Base-by-base conservation (phyloP, 768 basidiomycete species). In the Boletus subcaerulescens region DNA sequence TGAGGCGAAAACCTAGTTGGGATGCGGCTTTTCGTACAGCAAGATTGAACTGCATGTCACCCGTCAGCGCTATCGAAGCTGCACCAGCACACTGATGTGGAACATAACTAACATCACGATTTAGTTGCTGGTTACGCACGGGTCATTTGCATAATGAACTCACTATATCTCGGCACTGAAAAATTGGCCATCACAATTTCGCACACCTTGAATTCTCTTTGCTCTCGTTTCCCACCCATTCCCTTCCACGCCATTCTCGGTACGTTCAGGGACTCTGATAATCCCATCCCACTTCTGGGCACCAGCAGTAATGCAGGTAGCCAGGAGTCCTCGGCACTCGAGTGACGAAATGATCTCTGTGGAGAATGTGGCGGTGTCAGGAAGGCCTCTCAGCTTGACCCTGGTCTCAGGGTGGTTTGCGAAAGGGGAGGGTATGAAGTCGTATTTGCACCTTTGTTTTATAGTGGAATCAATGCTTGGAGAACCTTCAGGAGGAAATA, bases 1-100 rank as follows among this genome's bases (percentile, higher is more conserved):
- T 80, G 29, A 89, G 73, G 33, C 77, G 71, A 61, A 86, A 60
- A 15, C 79, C 80, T 3, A 74, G 60, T 42, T 69, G 71, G 7
- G 61, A 49, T 0, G 87, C 87, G 38, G 72, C 70, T 20, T 59
- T 63, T 32, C 74, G 73, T 2, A 81, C 55, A 40, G 77, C 69
- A 46, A 71, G 68, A 40, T 71, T 67, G 63, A 86, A 85, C 24
- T 74, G 73, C 0, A 45, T 40, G 61, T 86, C 84, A 10, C 86
- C 87, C 2, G 86, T 89, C 20, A 80, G 60, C 13, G 73, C 60
- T 33, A 89, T 69, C 26, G 80, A 68, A 0, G 82, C 81, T 0
- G 84, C 77, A 17, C 81, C 82, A 8, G 73, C 73, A 40, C 60
- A 68, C 35, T 50, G 58, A 36, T 49, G 56, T 15, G 67, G 64